These are phyloP conservation scores for Boehmeria nivea DNA, from an alignment of 306 rosid genomes.

Conservation along the genomic window DNA sequence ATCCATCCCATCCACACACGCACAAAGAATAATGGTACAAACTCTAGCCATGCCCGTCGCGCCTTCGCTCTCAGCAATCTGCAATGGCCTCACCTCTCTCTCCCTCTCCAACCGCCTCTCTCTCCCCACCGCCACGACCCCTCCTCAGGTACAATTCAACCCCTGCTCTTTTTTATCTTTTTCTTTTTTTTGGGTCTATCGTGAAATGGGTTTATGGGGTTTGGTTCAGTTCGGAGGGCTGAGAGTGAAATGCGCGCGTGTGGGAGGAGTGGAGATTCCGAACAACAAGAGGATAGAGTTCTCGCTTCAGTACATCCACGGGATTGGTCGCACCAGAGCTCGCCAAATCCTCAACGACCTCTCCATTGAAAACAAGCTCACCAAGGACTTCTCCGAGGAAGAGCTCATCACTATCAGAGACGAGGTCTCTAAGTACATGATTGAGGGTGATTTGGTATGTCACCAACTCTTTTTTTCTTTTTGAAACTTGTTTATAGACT, in stretches of 20 bases:
- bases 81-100: conserved; percentile 27
- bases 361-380: conserved; percentile 68
- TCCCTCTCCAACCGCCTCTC: conserved; percentile 40
- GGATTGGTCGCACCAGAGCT: conserved; percentile 72
- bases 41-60: conserved; percentile 67
- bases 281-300: conserved; percentile 77
- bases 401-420: conserved; percentile 72
- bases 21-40: conserved; percentile 53
- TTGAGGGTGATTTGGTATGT: conserved; percentile 85
- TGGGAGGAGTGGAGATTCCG: conserved; percentile 89
- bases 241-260: conserved; percentile 65
- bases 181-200: background rate
- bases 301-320: conserved; percentile 88
- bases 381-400: conserved; percentile 74
- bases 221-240: conserved; percentile 25
- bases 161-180: conserved; percentile 1
- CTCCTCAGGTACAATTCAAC: conserved; percentile 58
- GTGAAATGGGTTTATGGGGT: conserved; percentile 21
- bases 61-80: conserved; percentile 59
- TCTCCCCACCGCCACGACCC: conserved; percentile 27
- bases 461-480: background rate
- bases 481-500: background rate
- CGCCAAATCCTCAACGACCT: conserved; percentile 58
- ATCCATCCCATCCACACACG: conserved; percentile 4
- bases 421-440: conserved; percentile 78